A percentile compares a stretch with the other conserved stretches of the same genome.
phyloP scores from a whole-genome alignment of 202 grass and related monocot genomes.

The Dendrocalamus latiflorus region DNA sequence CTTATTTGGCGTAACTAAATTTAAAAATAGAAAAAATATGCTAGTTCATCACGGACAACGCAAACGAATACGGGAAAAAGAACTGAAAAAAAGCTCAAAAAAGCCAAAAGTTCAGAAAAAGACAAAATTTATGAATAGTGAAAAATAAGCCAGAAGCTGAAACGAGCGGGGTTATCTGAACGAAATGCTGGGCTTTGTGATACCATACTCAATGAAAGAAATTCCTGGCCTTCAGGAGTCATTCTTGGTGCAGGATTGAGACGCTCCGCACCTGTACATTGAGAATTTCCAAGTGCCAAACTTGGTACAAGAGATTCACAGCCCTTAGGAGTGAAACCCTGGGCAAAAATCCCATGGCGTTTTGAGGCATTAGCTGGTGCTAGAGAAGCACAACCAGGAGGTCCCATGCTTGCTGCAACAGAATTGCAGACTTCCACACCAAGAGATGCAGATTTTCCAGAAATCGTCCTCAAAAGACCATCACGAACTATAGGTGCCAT shows the following conservation, averaged over 20 bases:
- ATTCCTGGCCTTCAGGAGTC: slow-evolving; percentile 28
- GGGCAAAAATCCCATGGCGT: slow-evolving; percentile 3
- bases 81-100: too few relatives aligned
- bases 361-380: slow-evolving; percentile 14
- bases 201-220: slow-evolving; percentile 39
- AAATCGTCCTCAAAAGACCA: slow-evolving; percentile 21
- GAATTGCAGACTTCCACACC: slow-evolving; percentile 17
- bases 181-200: slow-evolving; percentile 13
- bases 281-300: slow-evolving; percentile 36
- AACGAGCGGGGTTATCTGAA: too few relatives aligned
- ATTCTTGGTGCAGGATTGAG: slow-evolving; percentile 13
- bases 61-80: too few relatives aligned
- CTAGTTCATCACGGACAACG: too few relatives aligned
- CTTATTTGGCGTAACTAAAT: too few relatives aligned
- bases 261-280: not conserved
- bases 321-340: not conserved
- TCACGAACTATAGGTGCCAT: slow-evolving; percentile 28
- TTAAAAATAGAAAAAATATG: too few relatives aligned
- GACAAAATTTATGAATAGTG: too few relatives aligned
- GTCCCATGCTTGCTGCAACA: not conserved
- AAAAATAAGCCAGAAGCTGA: too few relatives aligned
- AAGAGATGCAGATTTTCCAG: slow-evolving; percentile 30
- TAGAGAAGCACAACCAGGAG: slow-evolving; percentile 10
- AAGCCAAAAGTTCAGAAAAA: too few relatives aligned
- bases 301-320: slow-evolving; percentile 36